Base-by-base conservation (phyloP, 768 basidiomycete species). In the Collybia mongolica region DNA sequence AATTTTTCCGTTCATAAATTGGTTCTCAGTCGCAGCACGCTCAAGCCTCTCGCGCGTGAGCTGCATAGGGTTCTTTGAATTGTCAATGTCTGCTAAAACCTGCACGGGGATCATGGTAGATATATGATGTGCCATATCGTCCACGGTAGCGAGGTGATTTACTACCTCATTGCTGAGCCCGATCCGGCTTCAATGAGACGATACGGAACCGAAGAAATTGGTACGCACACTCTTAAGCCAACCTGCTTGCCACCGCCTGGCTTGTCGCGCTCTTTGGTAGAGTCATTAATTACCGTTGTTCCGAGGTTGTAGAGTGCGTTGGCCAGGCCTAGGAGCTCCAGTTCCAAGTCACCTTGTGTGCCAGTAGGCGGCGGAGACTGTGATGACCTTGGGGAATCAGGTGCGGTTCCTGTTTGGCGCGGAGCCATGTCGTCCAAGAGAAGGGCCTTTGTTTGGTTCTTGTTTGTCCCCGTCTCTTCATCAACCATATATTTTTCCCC, bases 1-100 rank as follows among this genome's bases (percentile, higher is more conserved):
- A 35, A 93, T 88, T 62, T 93, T 92, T 23, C 88, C 90, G 60
- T 93, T 90, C 86, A 91, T 90, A 56, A 91, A 93, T 61, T 92
- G 91, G 62, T 93, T 93, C 70, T 93, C 92, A 2, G 88, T 88
- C 24, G 91, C 89, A 0, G 89, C 82, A 46, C 90, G 77, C 68
- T 93, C 91, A 12, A 93, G 66, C 44, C 88, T 76, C 51, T 92
- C 90, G 55, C 82, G 81, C 15, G 91, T 91, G 45, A 91, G 72
- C 61, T 84, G 83, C 83, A 89, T 84, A 3, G 90, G 91, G 62
- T 93, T 92, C 39, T 82, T 79, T 2, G 83, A 74, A 55, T 82
- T 85, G 72, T 93, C 91, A 51, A 93, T 86, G 55, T 93, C 91
- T 20, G 77, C 75, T 24, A 89, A 70, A 22, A 90, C 79, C 64